Conservation (phyloP, 345 rosid genomes). For the Acer negundo region DNA sequence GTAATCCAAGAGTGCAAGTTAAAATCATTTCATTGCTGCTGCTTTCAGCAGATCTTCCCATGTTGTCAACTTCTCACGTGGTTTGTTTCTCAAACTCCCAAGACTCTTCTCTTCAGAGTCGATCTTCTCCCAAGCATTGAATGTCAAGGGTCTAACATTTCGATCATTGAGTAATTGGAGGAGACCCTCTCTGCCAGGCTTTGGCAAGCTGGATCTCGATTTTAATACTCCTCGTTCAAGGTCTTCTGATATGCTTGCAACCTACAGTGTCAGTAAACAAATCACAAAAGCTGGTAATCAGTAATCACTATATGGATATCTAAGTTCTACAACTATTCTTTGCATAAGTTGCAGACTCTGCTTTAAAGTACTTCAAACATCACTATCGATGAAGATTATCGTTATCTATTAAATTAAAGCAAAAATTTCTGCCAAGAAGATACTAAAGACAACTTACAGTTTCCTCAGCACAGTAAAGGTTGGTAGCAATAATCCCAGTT, state of each 20-base stretch:
- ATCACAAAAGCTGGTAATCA: conserved; percentile 8
- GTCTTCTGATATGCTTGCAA: conserved; percentile 75
- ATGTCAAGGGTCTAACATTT: conserved; percentile 49
- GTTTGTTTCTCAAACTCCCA: conserved; percentile 61
- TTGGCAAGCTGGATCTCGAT: conserved; percentile 28
- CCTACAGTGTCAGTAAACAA: conserved; percentile 39
- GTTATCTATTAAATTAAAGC: background rate
- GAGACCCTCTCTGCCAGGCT: conserved; percentile 77
- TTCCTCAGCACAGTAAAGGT: conserved; percentile 91
- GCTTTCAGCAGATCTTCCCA: conserved; percentile 57
- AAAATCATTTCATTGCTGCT: conserved; percentile 29
- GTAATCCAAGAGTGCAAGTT: background rate
- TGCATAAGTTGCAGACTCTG: background rate
- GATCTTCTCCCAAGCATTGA: conserved; percentile 73
- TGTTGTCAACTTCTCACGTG: conserved; percentile 65
- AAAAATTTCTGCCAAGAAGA: background rate
- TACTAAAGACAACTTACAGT: conserved; percentile 54
- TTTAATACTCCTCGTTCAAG: conserved; percentile 46
- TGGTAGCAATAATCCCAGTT: conserved; percentile 83
- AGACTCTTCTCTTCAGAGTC: conserved; percentile 69
- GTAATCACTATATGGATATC: background rate
- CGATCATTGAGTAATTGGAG: conserved; percentile 50
- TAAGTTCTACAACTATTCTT: background rate
- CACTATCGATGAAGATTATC: background rate
- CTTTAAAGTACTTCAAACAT: background rate